Conservation (phyloP, 2,329 filamentous ascomycete genomes). For the Diaporthe sp. region DNA sequence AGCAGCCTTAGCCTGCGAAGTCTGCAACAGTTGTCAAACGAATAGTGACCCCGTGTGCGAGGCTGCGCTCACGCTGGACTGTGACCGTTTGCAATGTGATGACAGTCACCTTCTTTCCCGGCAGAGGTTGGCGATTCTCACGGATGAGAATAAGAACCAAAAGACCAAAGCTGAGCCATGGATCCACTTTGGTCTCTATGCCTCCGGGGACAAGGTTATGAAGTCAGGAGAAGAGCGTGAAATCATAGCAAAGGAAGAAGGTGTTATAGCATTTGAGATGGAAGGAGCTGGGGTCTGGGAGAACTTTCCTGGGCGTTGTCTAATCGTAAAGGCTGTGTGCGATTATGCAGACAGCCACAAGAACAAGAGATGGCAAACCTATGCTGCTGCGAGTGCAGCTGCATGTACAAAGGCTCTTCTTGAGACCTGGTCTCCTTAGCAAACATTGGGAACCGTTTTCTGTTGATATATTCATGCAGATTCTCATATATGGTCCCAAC, state of each 20-base stretch:
- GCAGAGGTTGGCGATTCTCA: neutral
- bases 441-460: no score
- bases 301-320: neutral
- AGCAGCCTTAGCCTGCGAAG: neutral
- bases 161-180: neutral
- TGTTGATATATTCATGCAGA: neutral
- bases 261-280: neutral
- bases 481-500: neutral
- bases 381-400: slow-evolving; percentile 1
- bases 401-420: neutral
- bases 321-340: neutral
- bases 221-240: slow-evolving; percentile 9
- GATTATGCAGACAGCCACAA: slow-evolving; percentile 18
- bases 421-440: neutral
- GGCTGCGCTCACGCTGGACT: neutral
- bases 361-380: neutral
- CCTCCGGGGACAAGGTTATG: slow-evolving; percentile 10
- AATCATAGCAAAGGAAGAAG: neutral
- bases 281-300: slow-evolving; percentile 4
- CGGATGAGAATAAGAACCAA: neutral
- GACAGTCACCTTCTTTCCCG: neutral
- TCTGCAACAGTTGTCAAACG: neutral
- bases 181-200: neutral
- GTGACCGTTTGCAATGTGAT: neutral
- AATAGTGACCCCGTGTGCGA: neutral